These are phyloP conservation scores for Saksenaea oblongispora DNA, from an alignment of 371 early-diverging fungal genomes.

Conservation along the genomic window DNA sequence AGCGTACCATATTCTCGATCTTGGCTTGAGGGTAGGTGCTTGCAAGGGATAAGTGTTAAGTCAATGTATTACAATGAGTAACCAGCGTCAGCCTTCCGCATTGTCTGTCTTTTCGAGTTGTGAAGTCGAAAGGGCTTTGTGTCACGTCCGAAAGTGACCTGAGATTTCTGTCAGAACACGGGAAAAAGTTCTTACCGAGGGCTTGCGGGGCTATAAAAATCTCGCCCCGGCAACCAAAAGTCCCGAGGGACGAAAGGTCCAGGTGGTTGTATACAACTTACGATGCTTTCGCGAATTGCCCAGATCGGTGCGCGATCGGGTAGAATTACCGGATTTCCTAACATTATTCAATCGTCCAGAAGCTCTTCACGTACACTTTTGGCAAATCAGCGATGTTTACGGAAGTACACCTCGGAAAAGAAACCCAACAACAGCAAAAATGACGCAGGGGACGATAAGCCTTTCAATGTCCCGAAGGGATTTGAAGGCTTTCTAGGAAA, in stretches of 20 bases:
- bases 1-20: no score
- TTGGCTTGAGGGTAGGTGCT: no score
- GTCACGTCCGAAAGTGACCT: no score
- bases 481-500: slow-evolving; percentile 46
- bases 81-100: no score
- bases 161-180: no score
- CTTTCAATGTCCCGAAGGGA: slow-evolving; percentile 34
- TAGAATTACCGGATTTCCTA: slow-evolving; percentile 13
- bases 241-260: background rate
- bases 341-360: slow-evolving; percentile 7
- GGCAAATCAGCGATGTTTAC: background rate
- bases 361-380: background rate
- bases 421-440: slow-evolving; percentile 28
- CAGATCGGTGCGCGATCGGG: slow-evolving; percentile 15
- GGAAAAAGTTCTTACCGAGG: no score
- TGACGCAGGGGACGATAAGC: slow-evolving; percentile 21
- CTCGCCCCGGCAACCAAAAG: background rate
- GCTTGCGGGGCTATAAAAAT: no score
- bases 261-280: background rate
- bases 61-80: no score
- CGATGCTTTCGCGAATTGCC: slow-evolving; percentile 16
- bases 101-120: no score
- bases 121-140: no score
- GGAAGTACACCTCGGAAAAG: slow-evolving; percentile 13
- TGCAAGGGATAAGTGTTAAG: no score